Conservation (phyloP, 1,139 yeast genomes). For the Pneumocystis murina region DNA sequence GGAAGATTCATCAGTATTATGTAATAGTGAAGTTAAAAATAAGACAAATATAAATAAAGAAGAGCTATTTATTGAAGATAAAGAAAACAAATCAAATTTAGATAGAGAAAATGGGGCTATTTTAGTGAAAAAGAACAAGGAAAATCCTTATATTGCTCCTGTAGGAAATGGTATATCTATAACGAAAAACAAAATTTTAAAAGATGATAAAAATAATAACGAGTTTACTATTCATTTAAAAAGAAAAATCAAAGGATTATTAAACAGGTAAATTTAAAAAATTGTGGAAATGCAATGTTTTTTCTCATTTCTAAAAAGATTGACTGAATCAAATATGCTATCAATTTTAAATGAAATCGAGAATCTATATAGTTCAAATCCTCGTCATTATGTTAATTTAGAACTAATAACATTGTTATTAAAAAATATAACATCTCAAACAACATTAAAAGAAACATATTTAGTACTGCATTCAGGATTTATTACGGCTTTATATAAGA, state of each 20-base stretch:
- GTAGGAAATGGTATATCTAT: background rate
- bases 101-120: background rate
- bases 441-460: constrained; percentile 55
- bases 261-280: constrained; percentile 31
- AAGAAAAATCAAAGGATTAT: constrained; percentile 26
- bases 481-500: constrained; percentile 55
- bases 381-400: constrained; percentile 66
- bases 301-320: constrained; percentile 24
- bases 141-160: background rate
- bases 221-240: constrained; percentile 3
- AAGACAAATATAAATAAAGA: background rate
- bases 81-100: background rate
- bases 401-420: constrained; percentile 47
- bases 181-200: background rate
- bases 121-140: background rate
- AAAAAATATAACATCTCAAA: constrained; percentile 54
- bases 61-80: background rate
- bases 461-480: constrained; percentile 68
- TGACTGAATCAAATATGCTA: constrained; percentile 70
- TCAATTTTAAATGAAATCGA: constrained; percentile 57
- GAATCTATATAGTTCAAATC: constrained; percentile 43
- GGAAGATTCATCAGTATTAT: background rate
- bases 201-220: background rate
- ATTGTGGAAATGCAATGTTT: background rate
- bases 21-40: background rate